Base-by-base conservation (phyloP, 495 filamentous ascomycete genomes). In the Friedmanniomyces simplex region DNA sequence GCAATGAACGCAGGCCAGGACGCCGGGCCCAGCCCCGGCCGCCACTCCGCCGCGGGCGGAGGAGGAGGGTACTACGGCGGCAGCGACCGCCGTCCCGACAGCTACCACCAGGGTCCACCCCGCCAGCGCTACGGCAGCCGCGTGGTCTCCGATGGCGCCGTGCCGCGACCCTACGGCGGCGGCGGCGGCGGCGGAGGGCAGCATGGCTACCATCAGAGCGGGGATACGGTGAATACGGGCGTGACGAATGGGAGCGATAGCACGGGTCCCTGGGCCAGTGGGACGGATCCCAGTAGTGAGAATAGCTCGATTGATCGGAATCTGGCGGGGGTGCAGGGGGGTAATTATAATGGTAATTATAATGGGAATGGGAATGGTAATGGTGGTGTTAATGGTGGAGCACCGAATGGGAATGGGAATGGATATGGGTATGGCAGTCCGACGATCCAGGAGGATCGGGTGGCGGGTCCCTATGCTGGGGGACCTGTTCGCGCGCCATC, bases 211-310 rank as follows among this genome's bases (percentile, higher is more conserved):
- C 85, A 91, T 50, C 84, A 80, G 58, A 89, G 86, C 4, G 81
- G 88, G 62, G 89, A 95, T 66, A 95, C 89, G 6, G 82, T 90
- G 18, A 82, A 84, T 24, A 85, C 87, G 0, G 82, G 78, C 0
- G 83, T 83, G 11, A 85, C 82, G 32, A 85, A 82, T 50, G 86
- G 83, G 34, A 84, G 81, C 50, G 80, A 83, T 49, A 81, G 73
- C 49, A 76, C 77, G 45, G 87, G 93, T 43, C 80, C 82, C 16
- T 82, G 78, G 63, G 85, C 82, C n/a, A 88, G 89, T 66, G 85
- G 83, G 43, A 94, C 88, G 32, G 88, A 96, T 61, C 90, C 89
- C 1, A 94, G 86, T 68, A 93, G 88, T 57, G 82, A 94, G 58
- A 94, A 95, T 71, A 94, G 87, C 72, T 94, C 88, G 3, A 78